Conservation (phyloP, 345 rosid species). For the Hibiscus trionum region DNA sequence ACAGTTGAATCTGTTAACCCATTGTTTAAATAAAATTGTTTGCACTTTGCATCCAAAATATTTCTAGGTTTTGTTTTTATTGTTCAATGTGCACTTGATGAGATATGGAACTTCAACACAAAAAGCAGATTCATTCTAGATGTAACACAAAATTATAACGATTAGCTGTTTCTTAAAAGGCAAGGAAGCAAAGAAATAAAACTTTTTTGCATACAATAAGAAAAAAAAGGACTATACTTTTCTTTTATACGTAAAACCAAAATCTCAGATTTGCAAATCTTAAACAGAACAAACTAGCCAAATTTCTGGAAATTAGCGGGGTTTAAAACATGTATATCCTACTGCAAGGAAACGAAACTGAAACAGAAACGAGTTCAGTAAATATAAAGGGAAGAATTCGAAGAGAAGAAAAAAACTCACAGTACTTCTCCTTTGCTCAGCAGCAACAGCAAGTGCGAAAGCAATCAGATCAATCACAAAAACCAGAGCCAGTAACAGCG, state of each 20-base stretch:
- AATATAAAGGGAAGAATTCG: not conserved
- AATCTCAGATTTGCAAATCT: not conserved
- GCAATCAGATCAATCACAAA: slow-evolving; percentile 73
- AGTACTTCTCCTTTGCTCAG: slow-evolving; percentile 83
- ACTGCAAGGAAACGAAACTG: not conserved
- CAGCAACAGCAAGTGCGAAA: slow-evolving; percentile 92
- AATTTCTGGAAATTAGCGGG: not conserved
- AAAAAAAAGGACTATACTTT: not conserved
- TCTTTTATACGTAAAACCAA: not conserved
- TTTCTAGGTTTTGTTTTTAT: not conserved
- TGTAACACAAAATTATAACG: slow-evolving; percentile 18
- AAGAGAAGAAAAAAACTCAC: slow-evolving; percentile 33
- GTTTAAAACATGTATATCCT: not conserved
- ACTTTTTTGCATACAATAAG: not conserved
- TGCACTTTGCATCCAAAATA: not conserved
- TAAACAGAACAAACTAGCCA: not conserved
- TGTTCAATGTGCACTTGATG: not conserved
- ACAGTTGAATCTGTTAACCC: not conserved
- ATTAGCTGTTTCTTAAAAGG: not conserved
- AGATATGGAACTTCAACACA: not conserved
- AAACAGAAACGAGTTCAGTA: not conserved
- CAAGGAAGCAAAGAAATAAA: not conserved
- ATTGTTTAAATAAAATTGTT: not conserved
- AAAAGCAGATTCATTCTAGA: slow-evolving; percentile 12
- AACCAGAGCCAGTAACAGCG: slow-evolving; percentile 48